Base-by-base conservation (phyloP, 805 yeast genomes). In the Metschnikowia cerradonensis region DNA sequence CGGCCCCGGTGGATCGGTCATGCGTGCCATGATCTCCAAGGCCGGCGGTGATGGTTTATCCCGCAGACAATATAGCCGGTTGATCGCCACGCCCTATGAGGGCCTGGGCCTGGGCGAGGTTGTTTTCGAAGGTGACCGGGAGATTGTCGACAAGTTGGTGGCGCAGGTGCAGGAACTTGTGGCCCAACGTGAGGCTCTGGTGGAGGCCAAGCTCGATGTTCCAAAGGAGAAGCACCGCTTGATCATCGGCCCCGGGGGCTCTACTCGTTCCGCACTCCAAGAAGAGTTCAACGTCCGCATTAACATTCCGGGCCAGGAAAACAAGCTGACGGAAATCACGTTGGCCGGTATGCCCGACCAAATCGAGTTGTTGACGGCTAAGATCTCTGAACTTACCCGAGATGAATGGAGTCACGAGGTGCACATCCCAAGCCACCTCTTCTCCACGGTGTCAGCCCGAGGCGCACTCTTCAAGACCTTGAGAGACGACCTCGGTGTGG, bases 171-270 rank as follows among this genome's bases (percentile, higher is more conserved):
- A 82, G 49, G 74, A 75, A 46, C 72, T 91, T 46, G 85, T 90
- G 44, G 75, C 72, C 17, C 83, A 80, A 34, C 81, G 80, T 55
- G 90, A 89, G 65, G 81, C 81, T 48, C 70, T 83, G 45, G 71
- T 77, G 45, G 69, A 73, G 37, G 84, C 76, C 56, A 77, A 73
- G 36, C 59, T 78, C 51, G 82, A 75, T 14, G 75, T 92, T 60
- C 81, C 94, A 38, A 81, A 82, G 64, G 86, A 82, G 52, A 86
- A 84, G 63, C 92, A 88, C 60, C 80, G 89, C 60, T 76, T 82
- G 8, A 63, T 92, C 47, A 81, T 92, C 66, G 98, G 98, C 37
- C 83, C 90, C 36, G 82, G 83, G 51, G 97, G 98, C 41, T 62
- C 81, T 11, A 78, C 79, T 52, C 88, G 92, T 69, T 85, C 86